Evolutionary conservation across 805 yeast species (phyloP).

Genomic region (Candida nonsorbophila): DNA sequence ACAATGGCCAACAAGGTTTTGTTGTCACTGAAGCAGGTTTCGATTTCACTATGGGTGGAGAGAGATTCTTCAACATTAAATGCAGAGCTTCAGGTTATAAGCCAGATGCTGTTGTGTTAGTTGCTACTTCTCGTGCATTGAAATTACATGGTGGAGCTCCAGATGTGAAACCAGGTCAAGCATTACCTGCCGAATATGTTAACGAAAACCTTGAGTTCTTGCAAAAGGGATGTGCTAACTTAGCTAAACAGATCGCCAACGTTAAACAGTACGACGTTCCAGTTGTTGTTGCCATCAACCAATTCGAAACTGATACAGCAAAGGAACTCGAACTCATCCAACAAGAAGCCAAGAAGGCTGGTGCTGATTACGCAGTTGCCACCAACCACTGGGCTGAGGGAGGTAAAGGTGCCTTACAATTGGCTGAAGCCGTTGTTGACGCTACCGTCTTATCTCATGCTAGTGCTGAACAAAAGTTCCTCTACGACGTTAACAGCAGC

Average conservation of each 20-base stretch:
- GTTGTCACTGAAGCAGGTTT: constrained; percentile 98
- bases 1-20: constrained; percentile 57
- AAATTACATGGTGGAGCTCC: constrained; percentile 97
- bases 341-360: constrained; percentile 80
- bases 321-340: constrained; percentile 78
- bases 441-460: constrained; percentile 49
- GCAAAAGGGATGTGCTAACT: constrained; percentile 75
- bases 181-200: constrained; percentile 75
- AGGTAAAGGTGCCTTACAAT: constrained; percentile 80
- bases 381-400: constrained; percentile 96
- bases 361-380: constrained; percentile 86
- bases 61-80: constrained; percentile 91
- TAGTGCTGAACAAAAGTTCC: constrained; percentile 36
- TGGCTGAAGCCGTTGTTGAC: constrained; percentile 78
- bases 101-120: constrained; percentile 90
- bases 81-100: constrained; percentile 84
- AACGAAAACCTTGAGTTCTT: constrained; percentile 78
- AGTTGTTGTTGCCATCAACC: constrained; percentile 91
- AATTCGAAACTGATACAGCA: constrained; percentile 74
- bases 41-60: constrained; percentile 99
- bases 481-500: constrained; percentile 65
- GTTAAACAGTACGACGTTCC: constrained; percentile 83
- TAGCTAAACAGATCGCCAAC: constrained; percentile 85
- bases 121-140: constrained; percentile 95
- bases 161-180: constrained; percentile 89